Evolutionary conservation across 2,329 filamentous ascomycete genomes (phyloP), one percentile per base, ranked within the genome.

Genomic region (Fusarium sacchari): DNA sequence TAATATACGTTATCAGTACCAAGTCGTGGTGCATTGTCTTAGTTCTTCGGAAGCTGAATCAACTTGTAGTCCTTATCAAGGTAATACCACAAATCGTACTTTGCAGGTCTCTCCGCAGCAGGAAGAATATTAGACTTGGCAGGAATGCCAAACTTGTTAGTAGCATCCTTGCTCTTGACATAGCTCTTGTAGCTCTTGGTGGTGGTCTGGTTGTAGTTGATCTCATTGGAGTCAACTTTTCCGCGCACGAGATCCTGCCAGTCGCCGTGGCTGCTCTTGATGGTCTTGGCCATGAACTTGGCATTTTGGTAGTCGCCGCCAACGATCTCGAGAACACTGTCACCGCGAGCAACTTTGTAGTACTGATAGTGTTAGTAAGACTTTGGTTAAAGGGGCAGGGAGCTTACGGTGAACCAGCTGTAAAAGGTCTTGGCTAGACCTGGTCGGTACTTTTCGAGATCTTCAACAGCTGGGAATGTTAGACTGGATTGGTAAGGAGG

Each of bases 171-270:
- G 58, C 79, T 79, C n/a, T 74, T 60, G 18, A 83, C 50, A 43
- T 80, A 84, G 69, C 81, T 82, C 59, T 75, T 76, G 47, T 77
- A 77, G 14, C 67, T 67, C 7, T 79, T 77, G 47, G 76, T 73
- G 39, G 76, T 81, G 0, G 83, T 85, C 78, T 86, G 84, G 72
- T 84, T 83, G 68, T 79, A 81, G 76, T 81, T 84, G 72, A 85
- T 83, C 71, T 83, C 77, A 20, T 80, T 78, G 12, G 78, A 78
- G 60, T 83, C 75, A 12, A 81, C 81, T 36, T 79, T 77, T 55
- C 82, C 84, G 2, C 69, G 78, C n/a, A 83, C 77, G 4, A 85
- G 81, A 9, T 84, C 79, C 20, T 79, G 59, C 84, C 84, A 85
- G 60, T 79, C 82, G 3, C 69, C 76, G 67, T 85, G 82, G 67